Evolutionary conservation across 164 flowering plant genomes (phyloP).

Genomic region (Aristolochia californica): DNA sequence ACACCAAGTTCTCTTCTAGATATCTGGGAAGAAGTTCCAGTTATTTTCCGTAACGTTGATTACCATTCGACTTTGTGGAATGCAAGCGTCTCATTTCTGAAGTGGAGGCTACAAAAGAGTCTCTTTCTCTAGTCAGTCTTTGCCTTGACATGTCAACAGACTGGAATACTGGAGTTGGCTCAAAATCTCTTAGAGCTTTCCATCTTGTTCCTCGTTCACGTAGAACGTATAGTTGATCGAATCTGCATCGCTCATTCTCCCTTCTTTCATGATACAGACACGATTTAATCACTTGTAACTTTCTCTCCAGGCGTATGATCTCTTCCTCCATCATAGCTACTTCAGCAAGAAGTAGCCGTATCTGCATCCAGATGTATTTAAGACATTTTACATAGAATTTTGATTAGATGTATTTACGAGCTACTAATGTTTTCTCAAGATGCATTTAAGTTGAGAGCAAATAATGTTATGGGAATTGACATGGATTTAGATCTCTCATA

Average conservation of each 20-base stretch:
- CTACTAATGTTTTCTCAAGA: too few species aligned
- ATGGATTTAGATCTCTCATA: neutral
- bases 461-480: too few species aligned
- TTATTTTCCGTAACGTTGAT: neutral
- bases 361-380: constrained; percentile 3
- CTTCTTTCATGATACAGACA: constrained; percentile 6
- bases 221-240: neutral
- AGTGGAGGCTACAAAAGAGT: constrained; percentile 33
- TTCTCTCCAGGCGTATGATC: constrained; percentile 10
- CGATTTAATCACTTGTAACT: constrained; percentile 6
- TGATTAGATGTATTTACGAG: neutral
- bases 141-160: neutral
- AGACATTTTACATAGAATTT: neutral
- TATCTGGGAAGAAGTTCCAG: too few species aligned
- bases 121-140: constrained; percentile 20
- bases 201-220: constrained; percentile 4
- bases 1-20: too few species aligned
- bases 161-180: neutral
- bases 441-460: neutral
- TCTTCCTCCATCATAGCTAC: constrained; percentile 10
- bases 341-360: constrained; percentile 9
- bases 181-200: neutral
- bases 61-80: constrained; percentile 27
- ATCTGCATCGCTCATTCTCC: constrained; percentile 1
- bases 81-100: constrained; percentile 26